A percentile compares a stretch with the other conserved stretches of the same genome.
phyloP scores from a whole-genome alignment of 1,284 basidiomycete genomes.

The Apiotrichum veenhuisii region DNA sequence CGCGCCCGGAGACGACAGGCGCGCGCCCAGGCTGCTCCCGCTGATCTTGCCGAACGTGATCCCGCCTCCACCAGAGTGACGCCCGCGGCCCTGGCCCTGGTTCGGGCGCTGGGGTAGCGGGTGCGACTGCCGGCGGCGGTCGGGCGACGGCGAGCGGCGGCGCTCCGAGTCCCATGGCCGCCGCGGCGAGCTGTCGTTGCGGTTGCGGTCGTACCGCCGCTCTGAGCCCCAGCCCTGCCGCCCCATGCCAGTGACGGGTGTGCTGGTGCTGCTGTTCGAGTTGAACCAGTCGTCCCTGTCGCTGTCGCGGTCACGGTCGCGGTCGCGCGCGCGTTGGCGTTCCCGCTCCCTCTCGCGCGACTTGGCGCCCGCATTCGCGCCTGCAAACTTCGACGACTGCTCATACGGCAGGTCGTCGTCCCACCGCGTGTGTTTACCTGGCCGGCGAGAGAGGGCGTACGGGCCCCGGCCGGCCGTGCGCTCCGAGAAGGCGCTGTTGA shows the following conservation, averaged over 20 bases:
- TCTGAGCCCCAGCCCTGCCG: not conserved
- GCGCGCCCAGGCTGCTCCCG: not conserved
- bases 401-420: slow-evolving; percentile 21
- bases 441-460: slow-evolving; percentile 49
- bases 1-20: not conserved
- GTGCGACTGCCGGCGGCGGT: not conserved
- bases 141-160: slow-evolving; percentile 1
- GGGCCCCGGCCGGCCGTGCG: slow-evolving; percentile 69
- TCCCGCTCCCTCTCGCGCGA: slow-evolving; percentile 25
- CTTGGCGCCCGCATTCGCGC: slow-evolving; percentile 29
- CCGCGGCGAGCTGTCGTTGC: not conserved
- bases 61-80: not conserved
- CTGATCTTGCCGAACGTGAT: not conserved
- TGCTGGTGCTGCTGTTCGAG: not conserved
- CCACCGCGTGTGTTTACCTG: slow-evolving; percentile 26
- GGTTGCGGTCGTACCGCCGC: not conserved
- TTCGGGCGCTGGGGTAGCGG: not conserved
- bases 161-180: slow-evolving; percentile 5
- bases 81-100: too few relatives aligned
- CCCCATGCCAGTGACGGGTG: not conserved
- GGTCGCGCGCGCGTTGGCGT: slow-evolving; percentile 18
- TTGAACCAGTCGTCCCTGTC: slow-evolving; percentile 6
- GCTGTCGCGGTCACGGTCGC: not conserved
- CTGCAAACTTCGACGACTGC: too few relatives aligned
- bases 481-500: slow-evolving; percentile 70